phyloP scores from a whole-genome alignment of 352 stramenopile species.

The Pythium rhizo-oryzae region DNA sequence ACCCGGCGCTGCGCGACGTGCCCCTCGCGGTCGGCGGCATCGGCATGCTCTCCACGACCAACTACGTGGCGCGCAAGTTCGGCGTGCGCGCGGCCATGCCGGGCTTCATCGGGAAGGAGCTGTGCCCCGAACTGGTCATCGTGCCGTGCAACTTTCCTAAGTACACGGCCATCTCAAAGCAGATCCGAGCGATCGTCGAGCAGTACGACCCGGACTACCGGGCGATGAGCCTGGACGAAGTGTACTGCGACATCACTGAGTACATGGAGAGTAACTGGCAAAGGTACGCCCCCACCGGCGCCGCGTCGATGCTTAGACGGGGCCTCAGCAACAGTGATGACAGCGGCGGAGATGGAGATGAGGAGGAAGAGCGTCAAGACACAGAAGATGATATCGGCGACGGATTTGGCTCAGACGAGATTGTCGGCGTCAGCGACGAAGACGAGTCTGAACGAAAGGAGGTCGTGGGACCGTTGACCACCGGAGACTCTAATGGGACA shows the following conservation, averaged over 20 bases:
- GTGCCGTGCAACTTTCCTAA: constrained; percentile 91
- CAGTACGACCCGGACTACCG: constrained; percentile 94
- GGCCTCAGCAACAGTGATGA: constrained; percentile 13
- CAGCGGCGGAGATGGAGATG: constrained; percentile 15
- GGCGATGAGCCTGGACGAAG: constrained; percentile 94
- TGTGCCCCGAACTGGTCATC: constrained; percentile 95
- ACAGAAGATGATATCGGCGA: neutral
- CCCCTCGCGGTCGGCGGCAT: constrained; percentile 93
- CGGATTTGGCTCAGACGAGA: neutral
- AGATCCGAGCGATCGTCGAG: constrained; percentile 86
- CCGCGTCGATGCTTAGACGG: too few species aligned
- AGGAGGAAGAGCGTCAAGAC: constrained; percentile 3
- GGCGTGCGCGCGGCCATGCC: constrained; percentile 96
- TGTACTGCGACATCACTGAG: constrained; percentile 93
- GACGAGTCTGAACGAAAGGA: neutral
- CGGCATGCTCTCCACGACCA: constrained; percentile 96
- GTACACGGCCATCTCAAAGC: constrained; percentile 79
- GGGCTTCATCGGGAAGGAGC: constrained; percentile 95
- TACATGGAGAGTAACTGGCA: constrained; percentile 78
- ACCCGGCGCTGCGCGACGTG: constrained; percentile 84
- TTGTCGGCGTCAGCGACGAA: neutral
- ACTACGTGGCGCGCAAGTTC: constrained; percentile 95
- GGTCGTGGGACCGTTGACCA: neutral
- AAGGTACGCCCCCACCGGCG: constrained; percentile 34
- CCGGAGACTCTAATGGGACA: neutral